Evolutionary conservation across 2,329 filamentous ascomycete species (phyloP).

Genomic region (Sporothrix euskadiensis): DNA sequence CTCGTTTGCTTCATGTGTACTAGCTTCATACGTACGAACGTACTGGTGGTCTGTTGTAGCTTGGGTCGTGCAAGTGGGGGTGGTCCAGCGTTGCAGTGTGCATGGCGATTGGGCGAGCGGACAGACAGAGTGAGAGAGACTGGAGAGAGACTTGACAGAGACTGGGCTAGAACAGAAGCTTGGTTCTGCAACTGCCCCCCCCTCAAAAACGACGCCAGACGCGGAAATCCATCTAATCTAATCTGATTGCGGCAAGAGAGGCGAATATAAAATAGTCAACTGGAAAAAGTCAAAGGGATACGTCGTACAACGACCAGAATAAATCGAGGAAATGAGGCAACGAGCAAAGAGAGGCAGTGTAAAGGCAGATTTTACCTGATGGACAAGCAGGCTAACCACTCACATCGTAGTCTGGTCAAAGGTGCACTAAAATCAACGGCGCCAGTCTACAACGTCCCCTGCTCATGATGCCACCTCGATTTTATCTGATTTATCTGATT

Average conservation of each 20-base stretch:
- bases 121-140: too few relatives aligned
- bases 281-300: not conserved
- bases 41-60: not conserved
- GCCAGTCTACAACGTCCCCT: not conserved
- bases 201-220: not conserved
- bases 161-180: not conserved
- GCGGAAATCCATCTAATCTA: constrained; percentile 32
- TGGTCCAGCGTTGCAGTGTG: not conserved
- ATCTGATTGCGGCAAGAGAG: constrained; percentile 29
- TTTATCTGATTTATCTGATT: not conserved
- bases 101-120: not conserved
- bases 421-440: not conserved
- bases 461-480: not conserved
- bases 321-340: not conserved
- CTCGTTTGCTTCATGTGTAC: not conserved
- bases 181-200: not conserved
- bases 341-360: not conserved
- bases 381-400: not conserved
- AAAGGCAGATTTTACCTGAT: not conserved
- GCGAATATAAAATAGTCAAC: not conserved
- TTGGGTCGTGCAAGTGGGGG: not conserved
- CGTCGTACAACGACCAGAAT: not conserved
- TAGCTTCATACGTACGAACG: not conserved
- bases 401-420: not conserved
- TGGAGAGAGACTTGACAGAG: too few relatives aligned